These are phyloP conservation scores for Pharnaceum exiguum DNA, from an alignment of 148 eudicot genomes.

Conservation along the genomic window DNA sequence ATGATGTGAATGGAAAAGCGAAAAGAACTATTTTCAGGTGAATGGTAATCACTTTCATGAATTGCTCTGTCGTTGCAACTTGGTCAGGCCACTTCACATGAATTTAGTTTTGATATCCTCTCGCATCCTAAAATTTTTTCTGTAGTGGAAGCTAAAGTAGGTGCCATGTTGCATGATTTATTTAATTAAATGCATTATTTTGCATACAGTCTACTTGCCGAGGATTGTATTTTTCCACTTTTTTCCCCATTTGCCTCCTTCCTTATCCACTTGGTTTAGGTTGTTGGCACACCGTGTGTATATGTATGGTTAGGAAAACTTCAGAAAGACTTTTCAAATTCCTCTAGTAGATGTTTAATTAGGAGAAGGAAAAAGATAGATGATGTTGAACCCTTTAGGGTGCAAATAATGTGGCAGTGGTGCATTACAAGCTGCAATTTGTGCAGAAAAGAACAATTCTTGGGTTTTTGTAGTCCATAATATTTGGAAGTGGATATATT, in stretches of 20 bases:
- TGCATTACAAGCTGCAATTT: not conserved
- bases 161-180: too few relatives aligned
- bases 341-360: not conserved
- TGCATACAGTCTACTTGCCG: too few relatives aligned
- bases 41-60: conserved; percentile 3
- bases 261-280: too few relatives aligned
- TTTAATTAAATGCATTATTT: too few relatives aligned
- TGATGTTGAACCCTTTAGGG: too few relatives aligned
- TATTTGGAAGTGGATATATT: not conserved
- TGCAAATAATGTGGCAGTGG: not conserved
- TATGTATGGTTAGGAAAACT: not conserved
- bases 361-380: too few relatives aligned
- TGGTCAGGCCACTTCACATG: not conserved
- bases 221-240: too few relatives aligned
- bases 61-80: conserved; percentile 2
- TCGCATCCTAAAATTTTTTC: not conserved
- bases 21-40: conserved; percentile 1
- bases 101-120: not conserved
- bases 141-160: not conserved
- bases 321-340: not conserved
- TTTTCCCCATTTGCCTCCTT: too few relatives aligned
- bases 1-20: not conserved
- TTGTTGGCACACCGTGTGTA: too few relatives aligned
- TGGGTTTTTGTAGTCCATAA: not conserved
- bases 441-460: not conserved